Base-by-base conservation (phyloP, 139 green algal species). In the Bryopsis sp. region DNA sequence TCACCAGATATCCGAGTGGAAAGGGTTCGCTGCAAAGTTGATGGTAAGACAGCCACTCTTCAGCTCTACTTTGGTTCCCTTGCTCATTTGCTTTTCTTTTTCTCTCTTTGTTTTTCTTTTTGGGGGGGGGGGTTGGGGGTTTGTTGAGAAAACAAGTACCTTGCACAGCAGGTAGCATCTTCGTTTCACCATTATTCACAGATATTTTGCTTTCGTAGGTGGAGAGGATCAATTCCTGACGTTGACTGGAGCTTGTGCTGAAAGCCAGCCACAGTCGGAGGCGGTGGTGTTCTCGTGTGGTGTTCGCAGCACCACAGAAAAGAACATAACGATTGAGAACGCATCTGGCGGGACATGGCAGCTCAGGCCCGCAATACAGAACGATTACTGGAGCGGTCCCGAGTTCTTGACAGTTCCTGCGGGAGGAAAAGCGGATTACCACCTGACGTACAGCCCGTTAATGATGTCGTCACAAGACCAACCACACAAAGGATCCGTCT, bases 1-100 rank as follows among this genome's bases (percentile, higher is more conserved):
- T 69, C 77, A 37, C 34, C 80, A 1, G 87, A 94, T 76, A 72
- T 90, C 2, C 76, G 85, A 11, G 74, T 84, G n/a, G 85, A 91
- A 4, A 72, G 70, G 48, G 58, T 86, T 24, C 7, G 64, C 15
- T 54, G 43, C 43, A 11, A 19, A 11, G 19, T 54, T 54, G 19
- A 54, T 19, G 43, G 43, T n/a, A n/a, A n/a, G n/a, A n/a, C n/a
- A n/a, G n/a, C n/a, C n/a, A n/a, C n/a, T n/a, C n/a, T n/a, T n/a
- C n/a, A n/a, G n/a, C n/a, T n/a, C n/a, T n/a, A n/a, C n/a, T n/a
- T n/a, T n/a, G n/a, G n/a, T n/a, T n/a, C n/a, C n/a, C n/a, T n/a
- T n/a, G n/a, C n/a, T n/a, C n/a, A n/a, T n/a, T n/a, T n/a, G n/a
- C n/a, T n/a, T n/a, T n/a, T n/a, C n/a, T n/a, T n/a, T n/a, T n/a